phyloP scores from a whole-genome alignment of 164 flowering plant genomes.

The Saururus chinensis region DNA sequence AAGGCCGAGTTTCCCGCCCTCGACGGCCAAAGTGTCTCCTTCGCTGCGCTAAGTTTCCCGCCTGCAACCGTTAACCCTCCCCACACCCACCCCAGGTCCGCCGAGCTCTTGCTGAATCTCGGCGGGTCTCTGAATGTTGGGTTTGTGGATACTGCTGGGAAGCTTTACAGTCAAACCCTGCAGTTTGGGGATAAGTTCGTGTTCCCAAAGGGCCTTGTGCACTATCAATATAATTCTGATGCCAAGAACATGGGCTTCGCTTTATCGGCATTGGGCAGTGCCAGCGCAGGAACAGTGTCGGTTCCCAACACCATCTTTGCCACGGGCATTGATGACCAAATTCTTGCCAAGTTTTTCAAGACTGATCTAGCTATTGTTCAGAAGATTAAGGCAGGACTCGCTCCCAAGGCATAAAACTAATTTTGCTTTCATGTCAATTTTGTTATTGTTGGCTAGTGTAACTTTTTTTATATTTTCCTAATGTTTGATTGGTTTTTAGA shows the following conservation, averaged over 20 bases:
- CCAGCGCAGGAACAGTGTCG: constrained; percentile 12
- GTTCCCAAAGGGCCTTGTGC: constrained; percentile 19
- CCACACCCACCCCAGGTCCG: constrained; percentile 27
- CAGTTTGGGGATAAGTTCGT: constrained; percentile 17
- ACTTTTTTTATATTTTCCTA: too few relatives aligned
- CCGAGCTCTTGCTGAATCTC: constrained; percentile 21
- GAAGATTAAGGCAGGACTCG: constrained; percentile 16
- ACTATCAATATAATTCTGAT: constrained; percentile 9
- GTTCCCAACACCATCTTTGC: constrained; percentile 9
- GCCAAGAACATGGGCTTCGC: constrained; percentile 10
- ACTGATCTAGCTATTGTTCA: constrained; percentile 14
- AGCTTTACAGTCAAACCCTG: constrained; percentile 18
- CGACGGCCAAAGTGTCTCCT: constrained; percentile 24
- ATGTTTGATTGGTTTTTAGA: too few relatives aligned
- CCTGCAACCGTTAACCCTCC: constrained; percentile 16
- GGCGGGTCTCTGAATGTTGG: constrained; percentile 17
- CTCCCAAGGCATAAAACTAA: constrained; percentile 2
- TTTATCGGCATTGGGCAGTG: constrained; percentile 17
- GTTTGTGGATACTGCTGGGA: constrained; percentile 15
- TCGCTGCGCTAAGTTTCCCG: constrained; percentile 17
- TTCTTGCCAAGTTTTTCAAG: constrained; percentile 16
- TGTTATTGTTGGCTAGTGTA: too few relatives aligned
- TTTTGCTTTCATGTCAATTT: too few relatives aligned
- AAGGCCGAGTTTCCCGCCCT: constrained; percentile 23
- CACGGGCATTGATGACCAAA: constrained; percentile 10